Evolutionary conservation across 2,329 filamentous ascomycete genomes (phyloP), one percentile per base, ranked within the genome.

Genomic region (Claviceps arundinis): DNA sequence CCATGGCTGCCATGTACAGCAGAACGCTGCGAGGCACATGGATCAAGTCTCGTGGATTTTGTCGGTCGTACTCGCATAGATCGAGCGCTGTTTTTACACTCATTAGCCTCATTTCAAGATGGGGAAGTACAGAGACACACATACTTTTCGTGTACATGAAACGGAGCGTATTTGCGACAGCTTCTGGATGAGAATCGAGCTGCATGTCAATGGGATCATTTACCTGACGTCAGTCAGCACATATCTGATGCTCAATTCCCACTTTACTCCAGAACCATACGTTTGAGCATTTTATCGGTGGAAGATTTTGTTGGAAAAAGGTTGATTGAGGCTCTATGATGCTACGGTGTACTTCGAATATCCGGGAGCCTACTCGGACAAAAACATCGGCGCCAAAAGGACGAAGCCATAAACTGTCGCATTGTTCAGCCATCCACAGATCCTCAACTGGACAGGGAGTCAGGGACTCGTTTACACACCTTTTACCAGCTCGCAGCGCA

Each of bases 111-210:
- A 14, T n/a, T 14, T n/a, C 22, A n/a, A 46, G 11, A 19, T n/a
- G 11, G 26, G n/a, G n/a, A 30, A 34, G 37, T 41, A 17, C 8
- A 38, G 22, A 16, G 11, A n/a, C 16, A 16, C 17, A 37, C 58
- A 53, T 54, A 67, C 68, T 58, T 19, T 62, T 55, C 5, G 64
- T 67, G 50, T 70, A 70, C 49, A 69, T 61, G 52, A 64, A 70
- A 30, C 59, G 58, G 24, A 70, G 58, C 50, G 64, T 64, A 50
- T 65, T 61, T 5, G 55, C 63, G 16, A 62, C 56, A 16, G 64
- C 57, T 43, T 59, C 59, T 6, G 59, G 56, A 22, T 60, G 58
- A 43, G 58, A 60, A 0, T 56, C 47, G 16, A 66, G 44, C 41
- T 56, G 41, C 11, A 70, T 50, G 11, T 58, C 55, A 11, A 64